Conservation (phyloP, 202 grass and related monocot species). For the Digitaria exilis region DNA sequence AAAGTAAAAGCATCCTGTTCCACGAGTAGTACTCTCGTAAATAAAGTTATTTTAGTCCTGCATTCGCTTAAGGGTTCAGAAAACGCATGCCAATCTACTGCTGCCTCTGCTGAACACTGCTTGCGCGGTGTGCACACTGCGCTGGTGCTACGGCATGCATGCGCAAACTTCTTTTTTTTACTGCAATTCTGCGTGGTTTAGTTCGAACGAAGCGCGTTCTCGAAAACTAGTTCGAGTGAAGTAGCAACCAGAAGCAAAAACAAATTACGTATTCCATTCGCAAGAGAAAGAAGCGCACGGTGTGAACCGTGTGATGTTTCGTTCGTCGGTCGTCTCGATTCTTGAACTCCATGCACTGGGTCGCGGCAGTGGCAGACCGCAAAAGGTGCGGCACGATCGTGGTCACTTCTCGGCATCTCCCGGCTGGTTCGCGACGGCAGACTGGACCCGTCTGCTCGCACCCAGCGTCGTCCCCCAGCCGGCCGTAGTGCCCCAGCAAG, state of each 20-base stretch:
- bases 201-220: neutral
- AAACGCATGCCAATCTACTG: neutral
- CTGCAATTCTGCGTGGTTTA: neutral
- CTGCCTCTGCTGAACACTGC: neutral
- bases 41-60: neutral
- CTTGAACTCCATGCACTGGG: neutral
- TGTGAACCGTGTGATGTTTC: neutral
- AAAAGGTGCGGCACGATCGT: neutral
- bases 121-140: neutral
- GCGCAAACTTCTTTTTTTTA: neutral
- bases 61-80: neutral
- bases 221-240: neutral
- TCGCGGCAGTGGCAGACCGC: neutral
- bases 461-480: neutral
- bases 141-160: neutral
- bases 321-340: neutral
- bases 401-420: slow-evolving; percentile 6
- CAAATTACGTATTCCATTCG: neutral
- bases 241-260: too few species aligned
- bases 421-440: neutral
- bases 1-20: neutral
- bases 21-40: neutral
- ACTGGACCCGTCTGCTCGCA: neutral
- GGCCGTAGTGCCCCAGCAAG: slow-evolving; percentile 34
- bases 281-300: neutral